These are phyloP conservation scores for Choricystis sp. DNA, from an alignment of 139 green algal species.

Conservation along the genomic window DNA sequence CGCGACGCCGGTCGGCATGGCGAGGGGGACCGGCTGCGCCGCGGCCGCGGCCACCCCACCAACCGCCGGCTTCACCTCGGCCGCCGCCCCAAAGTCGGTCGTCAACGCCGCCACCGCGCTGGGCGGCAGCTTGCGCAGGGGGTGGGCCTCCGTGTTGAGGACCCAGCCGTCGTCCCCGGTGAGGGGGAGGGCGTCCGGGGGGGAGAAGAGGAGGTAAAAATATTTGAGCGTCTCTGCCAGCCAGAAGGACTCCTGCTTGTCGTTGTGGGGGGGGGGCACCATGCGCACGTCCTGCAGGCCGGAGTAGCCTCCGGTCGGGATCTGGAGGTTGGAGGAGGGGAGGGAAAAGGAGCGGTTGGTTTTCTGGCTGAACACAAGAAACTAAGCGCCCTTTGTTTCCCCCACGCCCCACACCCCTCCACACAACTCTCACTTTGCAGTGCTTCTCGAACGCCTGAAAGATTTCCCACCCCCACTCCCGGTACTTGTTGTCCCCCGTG, in stretches of 20 bases:
- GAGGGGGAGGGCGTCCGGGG: conserved; percentile 26
- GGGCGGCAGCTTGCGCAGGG: conserved; percentile 12
- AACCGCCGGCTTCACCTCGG: too few species aligned
- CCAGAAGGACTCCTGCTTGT: conserved; percentile 63
- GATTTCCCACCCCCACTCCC: conserved; percentile 53
- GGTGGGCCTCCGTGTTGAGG: conserved; percentile 74
- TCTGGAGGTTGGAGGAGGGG: too few species aligned
- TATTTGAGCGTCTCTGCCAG: conserved; percentile 75
- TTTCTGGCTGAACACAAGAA: too few species aligned
- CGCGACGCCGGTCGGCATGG: too few species aligned
- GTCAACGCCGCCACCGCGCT: background rate
- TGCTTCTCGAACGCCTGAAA: conserved; percentile 46
- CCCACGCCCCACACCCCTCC: background rate
- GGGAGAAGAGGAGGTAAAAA: conserved; percentile 53
- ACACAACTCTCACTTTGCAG: conserved; percentile 30
- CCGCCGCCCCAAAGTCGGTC: too few species aligned
- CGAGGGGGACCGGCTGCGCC: too few species aligned
- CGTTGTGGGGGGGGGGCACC: conserved; percentile 11
- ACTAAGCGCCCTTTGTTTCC: too few species aligned
- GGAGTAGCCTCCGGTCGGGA: conserved; percentile 30
- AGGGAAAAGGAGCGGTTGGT: too few species aligned
- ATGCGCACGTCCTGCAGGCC: conserved; percentile 42
- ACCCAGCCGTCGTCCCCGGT: conserved; percentile 40
- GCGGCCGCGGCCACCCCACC: too few species aligned
- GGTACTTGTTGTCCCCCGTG: conserved; percentile 45